Evolutionary conservation across 495 filamentous ascomycete genomes (phyloP).

Genomic region (Penicillium crystallinum): DNA sequence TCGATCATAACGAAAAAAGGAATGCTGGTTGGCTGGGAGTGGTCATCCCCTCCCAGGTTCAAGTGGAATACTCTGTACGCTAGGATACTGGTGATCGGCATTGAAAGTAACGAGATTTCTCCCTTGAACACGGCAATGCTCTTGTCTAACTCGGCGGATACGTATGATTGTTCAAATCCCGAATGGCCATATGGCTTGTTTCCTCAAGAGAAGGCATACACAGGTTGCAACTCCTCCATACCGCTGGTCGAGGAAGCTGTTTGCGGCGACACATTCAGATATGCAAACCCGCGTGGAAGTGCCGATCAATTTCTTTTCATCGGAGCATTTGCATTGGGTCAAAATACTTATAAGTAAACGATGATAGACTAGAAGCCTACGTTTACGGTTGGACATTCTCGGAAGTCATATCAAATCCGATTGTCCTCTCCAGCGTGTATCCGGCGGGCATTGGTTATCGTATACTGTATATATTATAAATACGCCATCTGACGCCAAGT

Average conservation of each 20-base stretch:
- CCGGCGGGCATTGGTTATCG: neutral
- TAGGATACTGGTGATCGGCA: conserved; percentile 10
- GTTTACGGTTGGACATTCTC: neutral
- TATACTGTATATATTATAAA: neutral
- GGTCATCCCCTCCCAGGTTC: conserved; percentile 5
- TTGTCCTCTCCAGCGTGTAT: neutral
- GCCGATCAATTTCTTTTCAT: conserved; percentile 5
- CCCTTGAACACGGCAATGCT: neutral
- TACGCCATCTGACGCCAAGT: neutral
- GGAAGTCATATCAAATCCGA: neutral
- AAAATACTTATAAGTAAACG: neutral
- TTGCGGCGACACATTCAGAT: conserved; percentile 6
- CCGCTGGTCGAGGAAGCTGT: neutral
- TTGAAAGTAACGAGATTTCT: neutral
- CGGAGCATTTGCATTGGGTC: conserved; percentile 6
- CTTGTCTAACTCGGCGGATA: neutral
- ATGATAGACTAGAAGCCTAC: neutral
- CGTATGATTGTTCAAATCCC: neutral
- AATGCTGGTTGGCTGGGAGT: conserved; percentile 7
- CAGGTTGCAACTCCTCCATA: neutral
- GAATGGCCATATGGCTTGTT: neutral
- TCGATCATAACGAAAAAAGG: conserved; percentile 13
- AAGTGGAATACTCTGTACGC: conserved; percentile 2
- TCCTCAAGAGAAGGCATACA: neutral
- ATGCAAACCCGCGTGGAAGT: conserved; percentile 1